Evolutionary conservation across 2,329 filamentous ascomycete species (phyloP).

Genomic region (Colletotrichum sp.): DNA sequence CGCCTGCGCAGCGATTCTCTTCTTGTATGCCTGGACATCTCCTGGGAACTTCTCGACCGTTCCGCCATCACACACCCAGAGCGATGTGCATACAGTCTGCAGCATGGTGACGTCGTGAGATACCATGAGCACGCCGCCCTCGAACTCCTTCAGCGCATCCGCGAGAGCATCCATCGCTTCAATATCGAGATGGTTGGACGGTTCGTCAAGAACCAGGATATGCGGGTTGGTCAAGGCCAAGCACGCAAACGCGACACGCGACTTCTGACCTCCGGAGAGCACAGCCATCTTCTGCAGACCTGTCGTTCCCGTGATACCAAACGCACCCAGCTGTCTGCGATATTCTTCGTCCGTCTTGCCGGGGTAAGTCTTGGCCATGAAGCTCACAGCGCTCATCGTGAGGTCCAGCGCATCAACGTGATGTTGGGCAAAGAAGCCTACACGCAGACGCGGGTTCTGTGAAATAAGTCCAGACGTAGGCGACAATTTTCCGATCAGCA

Average conservation of each 20-base stretch:
- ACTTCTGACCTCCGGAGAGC: constrained; percentile 97
- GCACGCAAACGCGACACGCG: constrained; percentile 97
- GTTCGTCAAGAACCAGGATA: constrained; percentile 97
- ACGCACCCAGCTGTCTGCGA: constrained; percentile 89
- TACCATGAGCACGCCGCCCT: constrained; percentile 97
- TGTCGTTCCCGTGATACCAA: constrained; percentile 90
- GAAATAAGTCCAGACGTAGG: constrained; percentile 84
- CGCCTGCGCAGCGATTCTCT: constrained; percentile 88
- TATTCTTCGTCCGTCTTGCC: constrained; percentile 97
- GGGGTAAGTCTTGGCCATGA: constrained; percentile 93
- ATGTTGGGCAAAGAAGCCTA: constrained; percentile 98
- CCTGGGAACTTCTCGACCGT: constrained; percentile 96
- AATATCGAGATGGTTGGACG: constrained; percentile 98
- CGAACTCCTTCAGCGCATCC: constrained; percentile 81
- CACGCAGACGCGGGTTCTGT: constrained; percentile 83
- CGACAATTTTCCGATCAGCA: constrained; percentile 87
- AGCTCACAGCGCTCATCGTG: constrained; percentile 86
- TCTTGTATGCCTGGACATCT: constrained; percentile 97
- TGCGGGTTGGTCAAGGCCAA: constrained; percentile 92
- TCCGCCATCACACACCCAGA: constrained; percentile 96
- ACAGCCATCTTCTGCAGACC: constrained; percentile 95
- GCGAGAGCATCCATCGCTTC: constrained; percentile 98
- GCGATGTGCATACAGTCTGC: constrained; percentile 89
- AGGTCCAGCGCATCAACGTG: constrained; percentile 96
- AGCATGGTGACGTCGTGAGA: constrained; percentile 99